Base-by-base conservation (phyloP, 176 grass and related monocot species). In the Oryza meyeriana region DNA sequence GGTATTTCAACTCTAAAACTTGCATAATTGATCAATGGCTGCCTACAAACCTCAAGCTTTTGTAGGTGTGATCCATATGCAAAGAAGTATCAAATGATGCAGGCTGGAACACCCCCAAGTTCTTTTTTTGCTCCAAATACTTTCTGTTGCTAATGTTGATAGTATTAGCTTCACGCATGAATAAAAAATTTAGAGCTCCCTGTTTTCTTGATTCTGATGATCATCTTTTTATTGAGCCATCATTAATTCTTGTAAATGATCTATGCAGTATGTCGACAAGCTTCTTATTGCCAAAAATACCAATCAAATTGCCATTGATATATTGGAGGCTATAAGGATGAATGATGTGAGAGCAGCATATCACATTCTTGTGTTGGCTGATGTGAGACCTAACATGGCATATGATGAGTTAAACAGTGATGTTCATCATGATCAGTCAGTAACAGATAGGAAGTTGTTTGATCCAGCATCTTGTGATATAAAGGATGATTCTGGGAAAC, bases 251-350 rank as follows among this genome's bases (percentile, higher is more conserved):
- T 14, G 24, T 81, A 59, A 76, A 77, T 85, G 20, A 64, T 82
- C 58, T 76, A 77, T 90, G 86, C 92, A 98, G 95, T 98, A 98
- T 6, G 75, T 98, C 61, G 95, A 98, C 84, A 98, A 86, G 85
- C 89, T 84, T 87, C 75, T 94, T 69, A 84, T 98, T 78, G 65
- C 83, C 10, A 90, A 84, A 89, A 86, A 91, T 87, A n/a, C 55
- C 50, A 36, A 84, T 87, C 55, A 74, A 77, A 65, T 45, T 84
- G 57, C 77, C 67, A 77, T 82, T 79, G 80, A 81, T 71, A 93
- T 98, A 73, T 90, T 87, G 86, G 88, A 94, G 77, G 95, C 92
- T 75, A 81, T 98, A 81, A 93, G 91, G 88, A 75, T 66, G 72
- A 94, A 91, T 40, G 79, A 98, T 85, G 52, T 94, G 70, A 87